A percentile compares a stretch with the other conserved stretches of the same genome.
These are phyloP conservation scores for Pseudogymnoascus sp. DNA, from an alignment of 2,329 filamentous ascomycete species.

Conservation along the genomic window DNA sequence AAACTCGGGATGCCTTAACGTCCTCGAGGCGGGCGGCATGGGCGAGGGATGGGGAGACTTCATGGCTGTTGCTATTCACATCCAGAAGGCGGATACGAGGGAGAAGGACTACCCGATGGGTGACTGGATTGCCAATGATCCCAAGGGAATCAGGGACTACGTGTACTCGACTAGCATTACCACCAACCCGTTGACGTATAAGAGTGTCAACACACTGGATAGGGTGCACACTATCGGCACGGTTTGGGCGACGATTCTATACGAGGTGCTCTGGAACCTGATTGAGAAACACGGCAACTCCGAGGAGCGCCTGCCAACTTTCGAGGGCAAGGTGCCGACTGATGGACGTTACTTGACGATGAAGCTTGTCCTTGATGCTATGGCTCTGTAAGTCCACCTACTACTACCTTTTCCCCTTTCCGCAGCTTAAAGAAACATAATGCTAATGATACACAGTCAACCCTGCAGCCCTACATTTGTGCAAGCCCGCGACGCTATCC, in stretches of 20 bases:
- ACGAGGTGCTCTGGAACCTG: slow-evolving; percentile 50
- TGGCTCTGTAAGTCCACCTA: slow-evolving; percentile 38
- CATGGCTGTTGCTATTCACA: slow-evolving; percentile 42
- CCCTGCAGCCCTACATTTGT: slow-evolving; percentile 48
- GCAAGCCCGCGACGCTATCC: slow-evolving; percentile 44
- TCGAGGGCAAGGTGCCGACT: slow-evolving; percentile 38
- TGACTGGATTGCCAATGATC: slow-evolving; percentile 39
- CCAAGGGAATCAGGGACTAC: slow-evolving; percentile 39
- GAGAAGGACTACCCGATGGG: slow-evolving; percentile 40
- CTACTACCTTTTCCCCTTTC: background rate
- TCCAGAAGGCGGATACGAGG: slow-evolving; percentile 39
- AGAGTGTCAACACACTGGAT: slow-evolving; percentile 31
- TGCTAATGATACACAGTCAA: slow-evolving; percentile 30
- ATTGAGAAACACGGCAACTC: slow-evolving; percentile 48
- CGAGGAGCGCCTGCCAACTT: slow-evolving; percentile 33
- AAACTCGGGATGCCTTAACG: slow-evolving; percentile 37
- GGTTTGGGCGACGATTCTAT: slow-evolving; percentile 44
- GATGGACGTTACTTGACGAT: slow-evolving; percentile 44
- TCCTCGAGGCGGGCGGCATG: slow-evolving; percentile 46
- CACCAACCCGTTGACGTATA: slow-evolving; percentile 44
- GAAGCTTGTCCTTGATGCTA: slow-evolving; percentile 44
- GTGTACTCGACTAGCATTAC: slow-evolving; percentile 42
- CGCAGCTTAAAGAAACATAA: background rate
- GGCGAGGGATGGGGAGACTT: slow-evolving; percentile 52
- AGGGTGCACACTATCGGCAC: slow-evolving; percentile 42